phyloP scores from a whole-genome alignment of 768 basidiomycete species.

The Boletus rubescentipes region DNA sequence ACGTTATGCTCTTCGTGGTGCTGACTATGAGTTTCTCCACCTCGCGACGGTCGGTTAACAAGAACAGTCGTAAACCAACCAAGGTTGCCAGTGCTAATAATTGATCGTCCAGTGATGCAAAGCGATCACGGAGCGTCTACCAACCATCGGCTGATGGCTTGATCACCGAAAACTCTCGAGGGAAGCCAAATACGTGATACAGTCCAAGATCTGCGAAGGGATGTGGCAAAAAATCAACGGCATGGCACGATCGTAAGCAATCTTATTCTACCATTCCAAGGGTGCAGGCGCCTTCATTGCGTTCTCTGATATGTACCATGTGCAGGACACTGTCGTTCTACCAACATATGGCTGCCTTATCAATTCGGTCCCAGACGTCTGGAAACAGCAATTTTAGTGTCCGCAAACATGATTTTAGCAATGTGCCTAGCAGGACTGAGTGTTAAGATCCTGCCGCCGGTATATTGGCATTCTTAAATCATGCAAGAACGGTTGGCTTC shows the following conservation, averaged over 20 bases:
- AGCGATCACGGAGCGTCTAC: background rate
- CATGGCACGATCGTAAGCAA: background rate
- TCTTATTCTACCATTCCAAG: background rate
- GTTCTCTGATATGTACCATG: conserved; percentile 2
- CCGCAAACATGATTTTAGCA: background rate
- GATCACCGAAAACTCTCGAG: conserved; percentile 5
- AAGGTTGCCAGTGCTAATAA: background rate
- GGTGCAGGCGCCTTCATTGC: background rate
- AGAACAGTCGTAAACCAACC: background rate
- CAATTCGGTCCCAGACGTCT: background rate
- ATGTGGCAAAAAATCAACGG: background rate
- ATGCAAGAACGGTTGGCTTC: background rate
- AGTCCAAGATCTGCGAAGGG: background rate
- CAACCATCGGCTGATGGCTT: conserved; percentile 7
- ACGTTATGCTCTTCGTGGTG: background rate
- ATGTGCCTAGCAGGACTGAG: background rate
- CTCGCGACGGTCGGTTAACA: background rate
- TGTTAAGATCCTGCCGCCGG: background rate
- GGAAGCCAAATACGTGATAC: background rate
- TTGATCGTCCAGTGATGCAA: background rate
- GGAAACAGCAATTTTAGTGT: background rate
- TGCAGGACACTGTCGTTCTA: background rate
- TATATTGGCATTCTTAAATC: background rate
- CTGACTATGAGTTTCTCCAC: background rate
- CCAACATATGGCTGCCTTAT: conserved; percentile 1